Conservation (phyloP, 768 basidiomycete species). For the Tricholoma flavovirens region DNA sequence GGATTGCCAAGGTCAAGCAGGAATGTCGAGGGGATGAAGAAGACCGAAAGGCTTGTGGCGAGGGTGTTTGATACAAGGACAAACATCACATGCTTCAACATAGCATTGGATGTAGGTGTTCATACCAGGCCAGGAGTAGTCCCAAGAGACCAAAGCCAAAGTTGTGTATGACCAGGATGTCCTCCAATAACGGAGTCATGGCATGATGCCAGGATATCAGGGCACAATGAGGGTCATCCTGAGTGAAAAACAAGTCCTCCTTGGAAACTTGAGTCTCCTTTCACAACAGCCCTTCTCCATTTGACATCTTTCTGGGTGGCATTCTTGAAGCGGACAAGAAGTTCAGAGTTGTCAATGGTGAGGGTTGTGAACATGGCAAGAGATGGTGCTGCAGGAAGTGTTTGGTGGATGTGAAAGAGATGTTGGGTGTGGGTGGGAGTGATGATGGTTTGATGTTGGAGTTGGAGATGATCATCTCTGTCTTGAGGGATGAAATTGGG, state of each 20-base stretch:
- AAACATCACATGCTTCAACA: constrained; percentile 30
- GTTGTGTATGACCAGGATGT: too few species aligned
- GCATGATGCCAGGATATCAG: constrained; percentile 9
- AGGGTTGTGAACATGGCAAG: constrained; percentile 14
- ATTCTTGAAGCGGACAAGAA: constrained; percentile 16
- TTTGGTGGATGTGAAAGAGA: not conserved
- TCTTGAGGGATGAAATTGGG: not conserved
- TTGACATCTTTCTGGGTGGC: constrained; percentile 16
- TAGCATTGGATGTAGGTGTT: constrained; percentile 7
- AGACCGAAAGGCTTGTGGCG: constrained; percentile 31
- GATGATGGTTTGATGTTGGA: not conserved
- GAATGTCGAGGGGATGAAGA: constrained; percentile 31
- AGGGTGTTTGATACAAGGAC: constrained; percentile 26
- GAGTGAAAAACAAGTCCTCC: constrained; percentile 8
- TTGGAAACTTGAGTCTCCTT: constrained; percentile 2
- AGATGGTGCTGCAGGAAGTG: not conserved
- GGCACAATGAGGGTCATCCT: constrained; percentile 14
- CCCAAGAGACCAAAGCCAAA: too few species aligned
- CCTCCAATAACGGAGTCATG: constrained; percentile 26
- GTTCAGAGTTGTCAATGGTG: constrained; percentile 20
- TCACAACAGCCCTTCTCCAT: constrained; percentile 18
- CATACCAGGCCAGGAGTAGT: too few species aligned
- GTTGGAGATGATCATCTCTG: not conserved
- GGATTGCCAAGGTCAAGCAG: constrained; percentile 22
- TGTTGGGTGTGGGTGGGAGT: not conserved